A percentile compares a stretch with the other conserved stretches of the same genome.
Evolutionary conservation across 345 rosid genomes (phyloP).

Genomic region (Mercurialis annua): DNA sequence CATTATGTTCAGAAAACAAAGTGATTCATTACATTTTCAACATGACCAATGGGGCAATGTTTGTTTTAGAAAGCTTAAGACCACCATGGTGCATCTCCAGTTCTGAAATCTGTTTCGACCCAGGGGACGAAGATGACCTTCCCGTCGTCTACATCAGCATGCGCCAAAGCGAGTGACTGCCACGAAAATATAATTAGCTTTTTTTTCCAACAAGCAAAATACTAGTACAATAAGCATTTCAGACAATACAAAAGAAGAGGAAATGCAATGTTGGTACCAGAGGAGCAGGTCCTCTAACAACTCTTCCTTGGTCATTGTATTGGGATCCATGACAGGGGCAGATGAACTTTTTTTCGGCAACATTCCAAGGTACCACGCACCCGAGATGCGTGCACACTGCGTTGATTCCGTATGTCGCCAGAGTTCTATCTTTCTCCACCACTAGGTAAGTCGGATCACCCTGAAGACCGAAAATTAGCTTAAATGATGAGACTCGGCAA

Average conservation of each 20-base stretch:
- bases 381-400: slow-evolving; percentile 96
- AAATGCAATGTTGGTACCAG: slow-evolving; percentile 44
- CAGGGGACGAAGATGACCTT: slow-evolving; percentile 90
- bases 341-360: slow-evolving; percentile 84
- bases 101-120: slow-evolving; percentile 95
- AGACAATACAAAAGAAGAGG: not conserved
- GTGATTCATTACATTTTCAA: not conserved
- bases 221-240: too few relatives aligned
- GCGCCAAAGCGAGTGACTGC: slow-evolving; percentile 93
- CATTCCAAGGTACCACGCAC: slow-evolving; percentile 91
- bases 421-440: slow-evolving; percentile 80
- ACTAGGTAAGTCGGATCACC: slow-evolving; percentile 98
- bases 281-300: slow-evolving; percentile 97
- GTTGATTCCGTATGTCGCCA: slow-evolving; percentile 77
- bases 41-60: not conserved
- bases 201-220: not conserved
- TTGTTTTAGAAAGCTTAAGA: slow-evolving; percentile 31
- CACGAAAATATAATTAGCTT: not conserved
- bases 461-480: slow-evolving; percentile 30
- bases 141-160: slow-evolving; percentile 66
- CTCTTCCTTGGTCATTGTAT: slow-evolving; percentile 92
- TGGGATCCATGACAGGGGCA: slow-evolving; percentile 99
- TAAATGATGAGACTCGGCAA: not conserved
- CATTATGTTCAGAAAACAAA: not conserved
- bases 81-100: slow-evolving; percentile 97